Percentiles rank a stretch among this genome's conserved stretches.
These are phyloP conservation scores for Pichia cabralensis DNA, from an alignment of 805 yeast genomes.

Conservation along the genomic window DNA sequence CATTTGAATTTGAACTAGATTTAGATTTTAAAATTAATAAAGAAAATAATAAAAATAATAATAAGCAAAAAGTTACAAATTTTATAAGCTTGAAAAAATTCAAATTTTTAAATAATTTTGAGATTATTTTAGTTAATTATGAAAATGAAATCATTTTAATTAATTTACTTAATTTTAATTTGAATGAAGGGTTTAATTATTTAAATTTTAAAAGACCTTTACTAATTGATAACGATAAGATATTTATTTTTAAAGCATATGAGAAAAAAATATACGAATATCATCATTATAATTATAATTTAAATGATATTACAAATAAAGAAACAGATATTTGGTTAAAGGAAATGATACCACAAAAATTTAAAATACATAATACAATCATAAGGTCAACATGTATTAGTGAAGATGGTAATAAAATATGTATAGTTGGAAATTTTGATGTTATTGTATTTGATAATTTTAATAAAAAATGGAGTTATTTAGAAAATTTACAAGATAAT, in stretches of 20 bases:
- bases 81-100: slow-evolving; percentile 12
- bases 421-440: slow-evolving; percentile 40
- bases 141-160: slow-evolving; percentile 23
- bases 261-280: slow-evolving; percentile 33
- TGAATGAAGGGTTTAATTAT: slow-evolving; percentile 16
- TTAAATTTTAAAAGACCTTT: slow-evolving; percentile 30
- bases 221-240: slow-evolving; percentile 29
- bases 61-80: slow-evolving; percentile 14
- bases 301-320: slow-evolving; percentile 17
- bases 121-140: slow-evolving; percentile 23
- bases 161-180: slow-evolving; percentile 18
- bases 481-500: slow-evolving; percentile 25
- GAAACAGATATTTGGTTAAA: slow-evolving; percentile 38
- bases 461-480: slow-evolving; percentile 37
- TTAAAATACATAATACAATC: slow-evolving; percentile 34
- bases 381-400: slow-evolving; percentile 33
- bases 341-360: slow-evolving; percentile 35
- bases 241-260: slow-evolving; percentile 37
- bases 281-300: slow-evolving; percentile 19
- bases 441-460: slow-evolving; percentile 31
- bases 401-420: slow-evolving; percentile 38
- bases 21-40: too few relatives aligned
- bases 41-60: too few relatives aligned
- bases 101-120: slow-evolving; percentile 22
- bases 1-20: slow-evolving; percentile 30